phyloP scores from a whole-genome alignment of 2,329 filamentous ascomycete genomes.

The Ceratocystis destructans region DNA sequence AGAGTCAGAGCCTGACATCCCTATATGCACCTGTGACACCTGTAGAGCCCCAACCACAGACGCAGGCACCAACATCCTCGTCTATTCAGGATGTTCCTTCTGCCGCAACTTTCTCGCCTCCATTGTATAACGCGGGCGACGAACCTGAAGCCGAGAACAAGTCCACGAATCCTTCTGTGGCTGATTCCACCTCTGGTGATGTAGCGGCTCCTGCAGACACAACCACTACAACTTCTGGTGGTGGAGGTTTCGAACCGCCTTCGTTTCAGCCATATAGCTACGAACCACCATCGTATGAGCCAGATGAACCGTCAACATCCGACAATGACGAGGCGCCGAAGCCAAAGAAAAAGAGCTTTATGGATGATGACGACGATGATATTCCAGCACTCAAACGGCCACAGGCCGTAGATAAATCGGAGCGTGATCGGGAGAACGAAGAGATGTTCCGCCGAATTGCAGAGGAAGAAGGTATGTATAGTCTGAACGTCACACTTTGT shows the following conservation, averaged over 20 bases:
- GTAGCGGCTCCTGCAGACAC: neutral
- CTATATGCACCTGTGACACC: neutral
- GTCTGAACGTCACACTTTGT: neutral
- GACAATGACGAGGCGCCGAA: constrained; percentile 36
- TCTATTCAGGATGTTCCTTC: neutral
- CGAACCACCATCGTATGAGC: constrained; percentile 44
- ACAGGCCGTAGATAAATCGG: constrained; percentile 45
- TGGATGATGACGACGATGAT: constrained; percentile 70
- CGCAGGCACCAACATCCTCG: neutral
- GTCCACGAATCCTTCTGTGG: neutral
- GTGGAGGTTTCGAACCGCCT: constrained; percentile 45
- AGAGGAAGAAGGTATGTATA: constrained; percentile 51
- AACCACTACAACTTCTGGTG: neutral
- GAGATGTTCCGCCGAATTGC: constrained; percentile 77
- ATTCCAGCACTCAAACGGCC: constrained; percentile 34
- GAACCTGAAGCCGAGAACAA: constrained; percentile 18
- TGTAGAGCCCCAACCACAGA: constrained; percentile 23
- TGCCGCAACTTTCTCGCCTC: constrained; percentile 23
- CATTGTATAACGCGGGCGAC: constrained; percentile 35
- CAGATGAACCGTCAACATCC: constrained; percentile 33
- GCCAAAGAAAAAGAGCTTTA: constrained; percentile 61
- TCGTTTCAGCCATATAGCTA: constrained; percentile 47
- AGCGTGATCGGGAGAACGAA: constrained; percentile 65
- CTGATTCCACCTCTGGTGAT: neutral
- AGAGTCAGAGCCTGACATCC: constrained; percentile 9